Evolutionary conservation across 495 filamentous ascomycete species (phyloP).

Genomic region (Hypoxylon rickii): DNA sequence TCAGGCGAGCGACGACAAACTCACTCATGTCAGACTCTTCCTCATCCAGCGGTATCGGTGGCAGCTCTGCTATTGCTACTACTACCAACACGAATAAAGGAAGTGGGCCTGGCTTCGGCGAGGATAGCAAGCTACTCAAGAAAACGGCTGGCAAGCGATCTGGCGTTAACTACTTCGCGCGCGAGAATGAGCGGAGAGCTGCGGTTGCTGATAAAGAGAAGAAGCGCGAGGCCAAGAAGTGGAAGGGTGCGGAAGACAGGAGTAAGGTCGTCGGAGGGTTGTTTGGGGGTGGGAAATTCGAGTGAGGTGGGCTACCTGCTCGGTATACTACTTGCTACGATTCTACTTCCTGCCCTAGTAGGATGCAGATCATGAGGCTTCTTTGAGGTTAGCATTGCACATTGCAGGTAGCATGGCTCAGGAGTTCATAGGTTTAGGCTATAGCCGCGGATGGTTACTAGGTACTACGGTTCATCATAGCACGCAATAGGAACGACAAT

Average conservation of each 20-base stretch:
- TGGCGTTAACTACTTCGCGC: slow-evolving; percentile 78
- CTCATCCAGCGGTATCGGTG: slow-evolving; percentile 38
- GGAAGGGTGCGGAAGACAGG: slow-evolving; percentile 63
- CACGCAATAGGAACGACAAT: too few relatives aligned
- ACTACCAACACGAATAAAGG: slow-evolving; percentile 46
- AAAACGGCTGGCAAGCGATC: slow-evolving; percentile 65
- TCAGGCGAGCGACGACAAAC: slow-evolving; percentile 76
- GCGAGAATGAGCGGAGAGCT: slow-evolving; percentile 68
- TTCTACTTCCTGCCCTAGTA: too few relatives aligned
- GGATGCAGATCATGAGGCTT: too few relatives aligned
- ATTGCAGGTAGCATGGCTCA: not conserved
- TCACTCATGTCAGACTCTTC: slow-evolving; percentile 47
- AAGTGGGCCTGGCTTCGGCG: not conserved
- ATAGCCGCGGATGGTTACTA: not conserved
- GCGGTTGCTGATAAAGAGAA: slow-evolving; percentile 64
- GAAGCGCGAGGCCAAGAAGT: slow-evolving; percentile 68
- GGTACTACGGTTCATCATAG: not conserved
- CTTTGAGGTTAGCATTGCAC: too few relatives aligned
- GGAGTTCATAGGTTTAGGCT: not conserved
- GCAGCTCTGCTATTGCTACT: slow-evolving; percentile 41
- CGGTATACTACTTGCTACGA: too few relatives aligned
- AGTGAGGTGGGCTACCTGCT: too few relatives aligned
- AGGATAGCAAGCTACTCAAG: slow-evolving; percentile 63
- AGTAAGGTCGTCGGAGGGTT: slow-evolving; percentile 53
- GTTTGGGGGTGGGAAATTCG: slow-evolving; percentile 57